Evolutionary conservation across 139 green algal species (phyloP).

Genomic region (Chlamydomonas sphaeroides): DNA sequence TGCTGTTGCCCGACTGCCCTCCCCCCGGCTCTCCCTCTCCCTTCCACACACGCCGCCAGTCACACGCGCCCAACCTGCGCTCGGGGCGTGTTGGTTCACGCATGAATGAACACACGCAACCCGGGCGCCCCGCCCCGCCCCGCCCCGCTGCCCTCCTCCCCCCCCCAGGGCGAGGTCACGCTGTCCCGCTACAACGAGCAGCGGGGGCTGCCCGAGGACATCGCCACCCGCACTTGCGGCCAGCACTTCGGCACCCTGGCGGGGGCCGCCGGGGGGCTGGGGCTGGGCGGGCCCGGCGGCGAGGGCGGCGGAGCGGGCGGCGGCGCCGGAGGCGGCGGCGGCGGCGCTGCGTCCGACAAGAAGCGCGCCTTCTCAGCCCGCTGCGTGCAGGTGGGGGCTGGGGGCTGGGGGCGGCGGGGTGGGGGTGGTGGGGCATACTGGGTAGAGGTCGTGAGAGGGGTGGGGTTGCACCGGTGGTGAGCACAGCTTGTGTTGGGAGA

Average conservation of each 20-base stretch:
- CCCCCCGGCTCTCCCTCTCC: too few relatives aligned
- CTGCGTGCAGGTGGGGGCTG: background rate
- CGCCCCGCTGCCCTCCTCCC: too few relatives aligned
- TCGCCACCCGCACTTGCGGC: constrained; percentile 2
- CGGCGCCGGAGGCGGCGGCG: background rate
- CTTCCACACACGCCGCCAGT: too few relatives aligned
- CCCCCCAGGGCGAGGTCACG: constrained; percentile 10
- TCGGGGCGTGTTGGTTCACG: too few relatives aligned
- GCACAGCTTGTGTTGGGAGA: too few relatives aligned
- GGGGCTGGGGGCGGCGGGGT: background rate
- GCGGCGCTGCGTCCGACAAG: constrained; percentile 10
- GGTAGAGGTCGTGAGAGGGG: too few relatives aligned
- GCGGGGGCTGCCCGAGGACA: background rate
- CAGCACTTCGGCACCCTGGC: constrained; percentile 56
- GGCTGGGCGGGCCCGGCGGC: too few relatives aligned
- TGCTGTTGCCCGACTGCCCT: too few relatives aligned
- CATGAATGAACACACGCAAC: too few relatives aligned
- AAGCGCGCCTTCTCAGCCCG: constrained; percentile 43
- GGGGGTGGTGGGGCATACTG: background rate
- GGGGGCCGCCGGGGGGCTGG: background rate
- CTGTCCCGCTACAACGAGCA: constrained; percentile 5
- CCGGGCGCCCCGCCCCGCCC: too few relatives aligned
- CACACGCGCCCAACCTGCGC: too few relatives aligned
- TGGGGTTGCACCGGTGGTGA: background rate
- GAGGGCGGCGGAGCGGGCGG: background rate